phyloP scores from a whole-genome alignment of 768 basidiomycete species.

The Kwoniella botswanensis region DNA sequence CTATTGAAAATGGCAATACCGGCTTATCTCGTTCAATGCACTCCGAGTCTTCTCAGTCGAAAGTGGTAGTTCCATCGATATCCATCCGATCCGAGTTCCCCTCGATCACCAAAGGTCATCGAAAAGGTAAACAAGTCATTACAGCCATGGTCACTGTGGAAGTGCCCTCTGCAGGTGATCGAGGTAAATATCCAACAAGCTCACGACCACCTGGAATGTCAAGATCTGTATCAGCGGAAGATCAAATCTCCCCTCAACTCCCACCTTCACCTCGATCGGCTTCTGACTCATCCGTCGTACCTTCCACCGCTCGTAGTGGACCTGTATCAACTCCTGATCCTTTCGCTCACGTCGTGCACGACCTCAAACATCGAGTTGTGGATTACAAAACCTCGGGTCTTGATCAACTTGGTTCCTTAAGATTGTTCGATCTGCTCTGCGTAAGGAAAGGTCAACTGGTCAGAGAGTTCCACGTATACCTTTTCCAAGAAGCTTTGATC shows the following conservation, averaged over 20 bases:
- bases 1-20: constrained; percentile 65
- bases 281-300: constrained; percentile 18
- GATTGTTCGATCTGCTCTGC: constrained; percentile 88
- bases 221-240: constrained; percentile 14
- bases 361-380: constrained; percentile 84
- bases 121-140: constrained; percentile 72
- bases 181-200: constrained; percentile 42
- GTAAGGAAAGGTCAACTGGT: constrained; percentile 88
- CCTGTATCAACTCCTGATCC: constrained; percentile 25
- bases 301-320: constrained; percentile 12
- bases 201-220: constrained; percentile 22
- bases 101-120: constrained; percentile 69
- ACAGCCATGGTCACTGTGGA: constrained; percentile 95
- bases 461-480: constrained; percentile 92
- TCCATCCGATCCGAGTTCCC: constrained; percentile 92
- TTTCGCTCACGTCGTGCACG: constrained; percentile 82
- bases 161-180: constrained; percentile 65
- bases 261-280: constrained; percentile 42
- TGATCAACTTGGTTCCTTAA: constrained; percentile 77
- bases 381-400: constrained; percentile 96
- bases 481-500: constrained; percentile 96
- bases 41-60: constrained; percentile 48
- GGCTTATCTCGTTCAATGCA: constrained; percentile 40
- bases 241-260: constrained; percentile 32
- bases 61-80: constrained; percentile 89